Base-by-base conservation (phyloP, 352 stramenopile species). In the Pythium scleroteichum region DNA sequence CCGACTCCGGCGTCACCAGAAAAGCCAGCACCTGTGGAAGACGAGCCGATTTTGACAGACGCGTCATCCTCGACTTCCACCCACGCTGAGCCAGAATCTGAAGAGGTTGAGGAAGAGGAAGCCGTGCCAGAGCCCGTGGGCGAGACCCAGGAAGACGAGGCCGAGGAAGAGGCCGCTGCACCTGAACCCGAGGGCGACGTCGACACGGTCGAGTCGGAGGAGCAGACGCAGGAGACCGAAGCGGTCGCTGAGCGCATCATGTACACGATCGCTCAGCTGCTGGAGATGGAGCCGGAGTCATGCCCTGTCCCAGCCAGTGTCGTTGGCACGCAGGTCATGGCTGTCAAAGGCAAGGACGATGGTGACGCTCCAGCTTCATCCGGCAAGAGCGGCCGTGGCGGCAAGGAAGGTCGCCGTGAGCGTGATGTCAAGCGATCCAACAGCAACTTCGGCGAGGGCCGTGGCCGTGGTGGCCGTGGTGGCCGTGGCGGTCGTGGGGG, bases 221-320 rank as follows among this genome's bases (percentile, higher is more conserved):
- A 76, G 3, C 63, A 82, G 53, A 62, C 81, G 56, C 62, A 63
- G 23, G 46, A 64, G 48, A 64, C 48, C 13, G 27, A 47, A 20
- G 58, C 49, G 3, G 69, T 75, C 53, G 83, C 82, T 12, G 76
- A 76, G 49, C 79, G 81, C 40, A 82, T 90, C 65, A 74, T 88
- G 45, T 93, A 90, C 69, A 89, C 84, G 20, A 89, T 93, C 44
- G 77, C 83, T 22, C 71, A 90, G 58, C 56, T 93, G 53, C 70
- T 93, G 0, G 76, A 85, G 64, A 78, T 93, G 69, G 79, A 91
- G 50, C 81, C 81, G 6, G 72, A 79, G 46, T 59, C 56, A 27
- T 88, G 74, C 16, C 65, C 65, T 12, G 77, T 90, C 44, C 84
- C 84, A 6, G 58, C 74, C 12, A 59, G 74, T 13, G 72, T 93